A percentile compares a stretch with the other conserved stretches of the same genome.
Evolutionary conservation across 768 basidiomycete genomes (phyloP).

Genomic region (Termitomyces sp.): DNA sequence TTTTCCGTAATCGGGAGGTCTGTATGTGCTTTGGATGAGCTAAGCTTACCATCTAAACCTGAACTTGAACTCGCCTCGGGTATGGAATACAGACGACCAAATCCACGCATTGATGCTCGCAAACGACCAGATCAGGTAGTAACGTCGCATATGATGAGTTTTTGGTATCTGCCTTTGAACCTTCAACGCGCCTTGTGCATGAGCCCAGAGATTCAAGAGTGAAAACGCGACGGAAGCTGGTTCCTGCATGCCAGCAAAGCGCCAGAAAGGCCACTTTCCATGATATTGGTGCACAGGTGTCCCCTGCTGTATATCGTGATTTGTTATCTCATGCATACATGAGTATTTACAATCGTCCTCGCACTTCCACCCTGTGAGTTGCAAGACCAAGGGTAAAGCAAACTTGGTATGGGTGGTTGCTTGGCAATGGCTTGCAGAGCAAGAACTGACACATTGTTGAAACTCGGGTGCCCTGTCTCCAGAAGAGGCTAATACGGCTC

Average conservation of each 20-base stretch:
- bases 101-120: conserved; percentile 87
- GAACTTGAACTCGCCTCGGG: conserved; percentile 59
- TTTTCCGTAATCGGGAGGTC: conserved; percentile 84
- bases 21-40: conserved; percentile 21
- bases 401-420: conserved; percentile 19
- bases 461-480: conserved; percentile 59
- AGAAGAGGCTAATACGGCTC: conserved; percentile 39
- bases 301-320: conserved; percentile 38
- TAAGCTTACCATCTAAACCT: conserved; percentile 1
- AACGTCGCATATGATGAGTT: conserved; percentile 62
- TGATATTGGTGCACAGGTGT: conserved; percentile 68
- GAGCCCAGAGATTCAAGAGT: conserved; percentile 75
- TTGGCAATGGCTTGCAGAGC: conserved; percentile 35
- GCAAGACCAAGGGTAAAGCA: conserved; percentile 46
- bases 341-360: conserved; percentile 81
- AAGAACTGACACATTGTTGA: conserved; percentile 42
- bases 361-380: conserved; percentile 83
- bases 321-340: conserved; percentile 81
- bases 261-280: conserved; percentile 97
- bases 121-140: conserved; percentile 61
- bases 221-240: conserved; percentile 91
- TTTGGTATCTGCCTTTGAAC: conserved; percentile 42
- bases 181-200: conserved; percentile 52
- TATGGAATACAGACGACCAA: conserved; percentile 91
- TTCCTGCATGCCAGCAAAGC: conserved; percentile 87